Evolutionary conservation across 306 rosid species (phyloP).

Genomic region (Vigna mungo): DNA sequence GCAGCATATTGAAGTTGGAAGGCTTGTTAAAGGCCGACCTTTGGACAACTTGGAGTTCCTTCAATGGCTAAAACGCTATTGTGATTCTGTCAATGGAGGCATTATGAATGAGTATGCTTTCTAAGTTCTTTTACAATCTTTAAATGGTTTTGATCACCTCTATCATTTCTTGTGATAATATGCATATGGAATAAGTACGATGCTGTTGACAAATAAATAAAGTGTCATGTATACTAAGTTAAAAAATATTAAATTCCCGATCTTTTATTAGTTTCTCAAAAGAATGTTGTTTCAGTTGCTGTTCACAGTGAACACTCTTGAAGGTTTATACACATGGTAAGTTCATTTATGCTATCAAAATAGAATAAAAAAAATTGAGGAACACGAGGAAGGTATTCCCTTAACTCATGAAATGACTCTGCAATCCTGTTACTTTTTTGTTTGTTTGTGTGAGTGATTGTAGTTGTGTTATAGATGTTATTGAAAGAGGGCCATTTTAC

Average conservation of each 20-base stretch:
- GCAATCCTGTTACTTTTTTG: not conserved
- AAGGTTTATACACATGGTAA: not conserved
- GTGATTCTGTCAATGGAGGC: constrained; percentile 99
- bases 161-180: constrained; percentile 13
- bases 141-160: constrained; percentile 6
- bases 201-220: not conserved
- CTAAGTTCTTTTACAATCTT: constrained; percentile 23
- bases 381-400: not conserved
- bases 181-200: not conserved
- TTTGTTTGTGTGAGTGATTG: not conserved
- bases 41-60: constrained; percentile 97
- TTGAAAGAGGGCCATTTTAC: not conserved
- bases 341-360: not conserved
- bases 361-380: not conserved
- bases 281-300: constrained; percentile 7
- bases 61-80: constrained; percentile 98
- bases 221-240: not conserved
- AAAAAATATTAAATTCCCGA: not conserved
- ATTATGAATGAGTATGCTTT: constrained; percentile 76
- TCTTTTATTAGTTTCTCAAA: not conserved
- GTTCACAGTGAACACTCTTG: not conserved
- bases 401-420: not conserved
- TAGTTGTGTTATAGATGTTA: not conserved
- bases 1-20: constrained; percentile 93
- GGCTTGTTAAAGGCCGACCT: constrained; percentile 97